Evolutionary conservation across 2,329 filamentous ascomycete species (phyloP).

Genomic region (Pezicula rhizophila): DNA sequence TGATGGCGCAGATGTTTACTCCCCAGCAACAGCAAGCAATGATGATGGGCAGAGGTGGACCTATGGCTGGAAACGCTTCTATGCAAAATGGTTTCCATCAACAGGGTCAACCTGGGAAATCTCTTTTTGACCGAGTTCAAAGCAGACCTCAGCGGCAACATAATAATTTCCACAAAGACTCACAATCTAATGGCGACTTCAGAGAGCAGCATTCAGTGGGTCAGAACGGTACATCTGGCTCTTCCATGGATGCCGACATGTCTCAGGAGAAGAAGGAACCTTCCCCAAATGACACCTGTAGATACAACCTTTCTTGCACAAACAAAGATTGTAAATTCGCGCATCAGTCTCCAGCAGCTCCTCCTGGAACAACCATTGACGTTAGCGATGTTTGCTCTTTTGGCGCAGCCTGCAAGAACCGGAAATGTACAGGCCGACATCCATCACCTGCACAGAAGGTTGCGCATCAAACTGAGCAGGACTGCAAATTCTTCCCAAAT

Average conservation of each 20-base stretch:
- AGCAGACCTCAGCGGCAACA: conserved; percentile 23
- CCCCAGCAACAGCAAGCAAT: conserved; percentile 45
- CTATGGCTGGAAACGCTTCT: conserved; percentile 39
- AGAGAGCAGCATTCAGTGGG: conserved; percentile 12
- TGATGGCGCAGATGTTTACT: conserved; percentile 66
- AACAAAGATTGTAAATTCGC: conserved; percentile 89
- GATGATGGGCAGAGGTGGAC: conserved; percentile 46
- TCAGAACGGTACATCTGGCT: conserved; percentile 12
- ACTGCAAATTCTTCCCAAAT: conserved; percentile 88
- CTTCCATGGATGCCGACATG: conserved; percentile 58
- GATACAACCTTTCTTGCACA: conserved; percentile 82
- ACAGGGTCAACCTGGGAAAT: conserved; percentile 43
- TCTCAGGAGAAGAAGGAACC: conserved; percentile 47
- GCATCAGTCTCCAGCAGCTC: conserved; percentile 88
- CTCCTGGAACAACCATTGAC: conserved; percentile 71
- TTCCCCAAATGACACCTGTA: conserved; percentile 70
- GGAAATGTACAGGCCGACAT: conserved; percentile 86
- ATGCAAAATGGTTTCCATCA: conserved; percentile 40
- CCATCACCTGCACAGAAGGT: conserved; percentile 80
- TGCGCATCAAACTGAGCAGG: conserved; percentile 73
- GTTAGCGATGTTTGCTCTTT: conserved; percentile 75
- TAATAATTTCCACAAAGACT: conserved; percentile 17
- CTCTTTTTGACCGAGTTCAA: conserved; percentile 71
- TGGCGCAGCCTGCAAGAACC: conserved; percentile 90
- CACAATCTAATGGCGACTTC: conserved; percentile 7